Evolutionary conservation across 2,329 filamentous ascomycete genomes (phyloP), one percentile per base, ranked within the genome.

Genomic region (Paradendryphiella salina): DNA sequence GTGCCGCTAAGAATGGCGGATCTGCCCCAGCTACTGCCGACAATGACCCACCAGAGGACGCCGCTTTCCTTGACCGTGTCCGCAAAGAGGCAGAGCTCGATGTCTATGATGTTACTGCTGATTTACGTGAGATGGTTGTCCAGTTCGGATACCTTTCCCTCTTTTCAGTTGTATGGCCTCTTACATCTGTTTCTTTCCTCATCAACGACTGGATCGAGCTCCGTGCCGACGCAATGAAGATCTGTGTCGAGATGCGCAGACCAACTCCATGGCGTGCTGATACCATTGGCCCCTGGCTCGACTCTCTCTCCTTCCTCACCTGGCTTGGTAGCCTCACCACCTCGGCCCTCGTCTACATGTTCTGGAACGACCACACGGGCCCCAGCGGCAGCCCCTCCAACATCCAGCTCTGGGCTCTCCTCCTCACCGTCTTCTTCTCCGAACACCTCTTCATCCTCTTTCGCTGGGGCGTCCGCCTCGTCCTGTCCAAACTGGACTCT

Each of bases 141-240:
- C 77, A 80, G 64, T 90, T 82, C 78, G 90, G 92, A 23, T 97
- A 96, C 70, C 80, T 99, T 0, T 87, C 89, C 0, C 81, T 97
- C 8, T 97, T 97, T 73, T 94, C 90, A 0, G 89, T 94, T 2
- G 85, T 96, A 46, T 99, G 94, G 94, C 94, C 94, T 0, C 78
- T 97, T n/a, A 92, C 93, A 0, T 87, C 88, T 1, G 81, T 90
- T 49, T 93, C 88, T 1, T 97, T 97, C 77, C 77, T 97, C 10
- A 78, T 94, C 73, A 97, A 97, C 76, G 95, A 97, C 76, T 97
- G 93, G 91, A 78, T 99, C 50, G 94, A 97, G 71, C 82, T 97
- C 32, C 88, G 94, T 34, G 90, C 90, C 0, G 94, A 99, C 69
- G 92, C 93, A 2, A 82, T 96, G 76, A 99, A 99, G 73, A 96